A percentile compares a stretch with the other conserved stretches of the same genome.
These are phyloP conservation scores for Picochlorum sp. DNA, from an alignment of 139 green algal genomes.

Conservation along the genomic window DNA sequence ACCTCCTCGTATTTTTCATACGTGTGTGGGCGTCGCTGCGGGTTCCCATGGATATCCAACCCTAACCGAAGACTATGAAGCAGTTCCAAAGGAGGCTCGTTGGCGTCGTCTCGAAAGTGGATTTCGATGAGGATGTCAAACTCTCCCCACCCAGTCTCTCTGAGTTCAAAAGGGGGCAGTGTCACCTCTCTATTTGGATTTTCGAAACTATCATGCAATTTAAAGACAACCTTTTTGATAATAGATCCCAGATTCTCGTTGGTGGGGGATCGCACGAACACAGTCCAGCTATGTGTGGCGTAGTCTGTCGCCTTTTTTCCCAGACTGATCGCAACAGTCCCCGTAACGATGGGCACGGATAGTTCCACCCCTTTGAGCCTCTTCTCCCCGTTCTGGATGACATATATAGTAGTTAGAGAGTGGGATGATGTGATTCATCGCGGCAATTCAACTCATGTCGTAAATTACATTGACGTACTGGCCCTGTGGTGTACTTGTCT, in stretches of 20 bases:
- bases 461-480: too few species aligned
- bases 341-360: conserved; percentile 62
- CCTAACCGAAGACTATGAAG: conserved; percentile 70
- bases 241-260: conserved; percentile 74
- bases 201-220: conserved; percentile 81
- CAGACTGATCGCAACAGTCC: conserved; percentile 76
- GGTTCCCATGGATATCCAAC: neutral
- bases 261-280: conserved; percentile 70
- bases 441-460: too few species aligned
- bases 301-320: conserved; percentile 84
- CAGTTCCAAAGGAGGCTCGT: conserved; percentile 59
- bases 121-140: conserved; percentile 82
- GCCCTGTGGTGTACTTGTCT: too few species aligned
- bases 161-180: conserved; percentile 44
- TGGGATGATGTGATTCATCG: too few species aligned
- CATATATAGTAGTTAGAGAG: too few species aligned
- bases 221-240: conserved; percentile 78
- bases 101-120: conserved; percentile 57
- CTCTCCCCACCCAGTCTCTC: conserved; percentile 91
- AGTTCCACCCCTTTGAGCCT: conserved; percentile 59
- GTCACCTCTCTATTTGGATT: conserved; percentile 54
- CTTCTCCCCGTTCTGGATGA: conserved; percentile 20
- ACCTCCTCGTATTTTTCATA: conserved; percentile 84
- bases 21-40: conserved; percentile 11
- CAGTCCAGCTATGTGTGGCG: conserved; percentile 80